phyloP scores from a whole-genome alignment of 495 filamentous ascomycete species.

The Aspergillus sparsus region DNA sequence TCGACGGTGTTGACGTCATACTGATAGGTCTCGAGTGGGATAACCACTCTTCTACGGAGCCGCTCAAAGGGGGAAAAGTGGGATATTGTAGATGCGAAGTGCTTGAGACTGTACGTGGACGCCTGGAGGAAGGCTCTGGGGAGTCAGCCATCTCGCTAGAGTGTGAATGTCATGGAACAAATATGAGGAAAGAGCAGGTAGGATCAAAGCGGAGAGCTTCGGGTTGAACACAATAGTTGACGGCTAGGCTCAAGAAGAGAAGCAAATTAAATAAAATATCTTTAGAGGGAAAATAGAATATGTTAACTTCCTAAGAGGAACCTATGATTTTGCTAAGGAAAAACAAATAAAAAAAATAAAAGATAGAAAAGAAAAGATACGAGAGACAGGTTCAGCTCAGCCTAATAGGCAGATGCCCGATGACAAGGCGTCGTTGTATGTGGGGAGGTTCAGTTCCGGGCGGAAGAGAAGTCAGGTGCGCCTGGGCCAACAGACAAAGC shows the following conservation, averaged over 20 bases:
- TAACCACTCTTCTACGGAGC: conserved; percentile 51
- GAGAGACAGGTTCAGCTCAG: conserved; percentile 18
- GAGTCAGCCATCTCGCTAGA: conserved; percentile 43
- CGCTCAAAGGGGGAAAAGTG: conserved; percentile 46
- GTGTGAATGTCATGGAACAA: conserved; percentile 27
- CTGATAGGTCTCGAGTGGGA: conserved; percentile 47
- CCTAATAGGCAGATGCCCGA: conserved; percentile 32
- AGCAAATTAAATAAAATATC: conserved; percentile 17
- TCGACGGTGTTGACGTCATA: conserved; percentile 39
- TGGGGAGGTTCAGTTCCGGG: conserved; percentile 23
- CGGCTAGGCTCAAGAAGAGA: conserved; percentile 18
- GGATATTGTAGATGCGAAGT: conserved; percentile 46
- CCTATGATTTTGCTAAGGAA: conserved; percentile 3
- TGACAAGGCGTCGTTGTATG: conserved; percentile 23
- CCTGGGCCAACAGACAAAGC: conserved; percentile 10
- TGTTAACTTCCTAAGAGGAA: conserved; percentile 19
- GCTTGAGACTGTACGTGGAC: conserved; percentile 29
- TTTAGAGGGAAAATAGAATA: conserved; percentile 15
- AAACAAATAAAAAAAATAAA: conserved; percentile 2
- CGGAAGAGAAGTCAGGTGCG: conserved; percentile 25
- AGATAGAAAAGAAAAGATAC: conserved; percentile 4
- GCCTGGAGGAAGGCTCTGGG: conserved; percentile 39
- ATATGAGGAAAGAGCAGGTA: conserved; percentile 20
- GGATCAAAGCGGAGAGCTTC: conserved; percentile 23
- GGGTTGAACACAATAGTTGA: conserved; percentile 22